A percentile compares a stretch with the other conserved stretches of the same genome.
Conservation (phyloP, 371 early-diverging fungal genomes). For the Haplosporangium sp. region DNA sequence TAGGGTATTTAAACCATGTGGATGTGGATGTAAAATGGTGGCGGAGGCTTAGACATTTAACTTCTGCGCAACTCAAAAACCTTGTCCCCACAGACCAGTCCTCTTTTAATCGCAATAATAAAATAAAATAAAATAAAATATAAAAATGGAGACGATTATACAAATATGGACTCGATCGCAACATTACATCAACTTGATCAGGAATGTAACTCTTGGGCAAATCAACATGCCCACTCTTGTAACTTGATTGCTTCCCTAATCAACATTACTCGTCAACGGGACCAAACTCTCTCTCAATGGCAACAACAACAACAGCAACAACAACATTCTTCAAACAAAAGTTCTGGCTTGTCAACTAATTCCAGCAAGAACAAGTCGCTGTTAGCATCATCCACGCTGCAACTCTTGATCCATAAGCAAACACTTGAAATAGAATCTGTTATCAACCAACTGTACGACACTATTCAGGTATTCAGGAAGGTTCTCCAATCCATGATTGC, state of each 20-base stretch:
- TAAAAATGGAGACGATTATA: neutral
- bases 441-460: slow-evolving; percentile 35
- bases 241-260: slow-evolving; percentile 42
- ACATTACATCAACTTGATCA: slow-evolving; percentile 43
- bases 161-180: slow-evolving; percentile 33
- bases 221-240: slow-evolving; percentile 48
- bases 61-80: neutral
- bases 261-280: slow-evolving; percentile 50
- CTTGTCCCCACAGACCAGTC: neutral
- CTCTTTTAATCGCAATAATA: neutral
- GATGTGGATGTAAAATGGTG: slow-evolving; percentile 17
- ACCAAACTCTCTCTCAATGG: slow-evolving; percentile 39
- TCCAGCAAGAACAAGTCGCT: slow-evolving; percentile 8
- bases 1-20: neutral
- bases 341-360: neutral
- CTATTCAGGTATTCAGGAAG: slow-evolving; percentile 28
- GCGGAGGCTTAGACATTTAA: slow-evolving; percentile 24
- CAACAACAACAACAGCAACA: slow-evolving; percentile 23
- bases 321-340: neutral
- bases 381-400: slow-evolving; percentile 25
- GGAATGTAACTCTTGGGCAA: slow-evolving; percentile 48
- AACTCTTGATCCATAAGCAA: slow-evolving; percentile 43
- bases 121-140: too few species aligned
- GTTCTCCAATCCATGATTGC: slow-evolving; percentile 32
- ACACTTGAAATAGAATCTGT: slow-evolving; percentile 43